Conservation (phyloP, 2,329 filamentous ascomycete genomes). For the Sporothrix pseudoabietina region DNA sequence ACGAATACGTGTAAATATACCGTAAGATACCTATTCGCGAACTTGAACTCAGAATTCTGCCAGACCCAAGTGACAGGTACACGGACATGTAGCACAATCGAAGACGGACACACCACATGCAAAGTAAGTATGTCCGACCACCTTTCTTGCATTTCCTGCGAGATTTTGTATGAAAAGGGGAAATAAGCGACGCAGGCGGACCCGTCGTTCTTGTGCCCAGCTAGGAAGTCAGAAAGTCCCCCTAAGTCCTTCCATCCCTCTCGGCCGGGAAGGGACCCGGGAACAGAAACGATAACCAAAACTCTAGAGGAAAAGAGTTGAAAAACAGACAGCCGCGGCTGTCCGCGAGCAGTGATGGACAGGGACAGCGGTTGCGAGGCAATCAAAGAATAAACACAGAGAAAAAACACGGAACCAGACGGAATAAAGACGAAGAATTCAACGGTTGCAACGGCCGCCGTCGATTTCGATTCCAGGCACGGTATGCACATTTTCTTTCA, state of each 20-base stretch:
- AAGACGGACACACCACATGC: background rate
- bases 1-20: constrained; percentile 5
- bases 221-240: too few species aligned
- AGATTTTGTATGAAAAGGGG: constrained; percentile 13
- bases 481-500: background rate
- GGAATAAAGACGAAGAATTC: background rate
- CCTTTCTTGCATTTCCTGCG: background rate
- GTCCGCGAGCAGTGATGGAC: background rate
- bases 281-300: constrained; percentile 1
- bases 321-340: background rate
- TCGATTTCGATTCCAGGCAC: background rate
- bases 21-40: background rate
- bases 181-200: background rate
- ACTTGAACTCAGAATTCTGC: background rate
- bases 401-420: background rate
- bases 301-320: background rate
- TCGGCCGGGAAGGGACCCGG: constrained; percentile 2
- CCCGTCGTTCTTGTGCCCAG: background rate
- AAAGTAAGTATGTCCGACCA: background rate
- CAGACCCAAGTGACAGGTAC: background rate
- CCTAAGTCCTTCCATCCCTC: background rate
- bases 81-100: background rate
- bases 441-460: background rate
- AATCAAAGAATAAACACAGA: background rate
- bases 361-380: background rate